These are phyloP conservation scores for Paecilomyces dactylethromorphus DNA, from an alignment of 2,329 filamentous ascomycete genomes.

Conservation along the genomic window DNA sequence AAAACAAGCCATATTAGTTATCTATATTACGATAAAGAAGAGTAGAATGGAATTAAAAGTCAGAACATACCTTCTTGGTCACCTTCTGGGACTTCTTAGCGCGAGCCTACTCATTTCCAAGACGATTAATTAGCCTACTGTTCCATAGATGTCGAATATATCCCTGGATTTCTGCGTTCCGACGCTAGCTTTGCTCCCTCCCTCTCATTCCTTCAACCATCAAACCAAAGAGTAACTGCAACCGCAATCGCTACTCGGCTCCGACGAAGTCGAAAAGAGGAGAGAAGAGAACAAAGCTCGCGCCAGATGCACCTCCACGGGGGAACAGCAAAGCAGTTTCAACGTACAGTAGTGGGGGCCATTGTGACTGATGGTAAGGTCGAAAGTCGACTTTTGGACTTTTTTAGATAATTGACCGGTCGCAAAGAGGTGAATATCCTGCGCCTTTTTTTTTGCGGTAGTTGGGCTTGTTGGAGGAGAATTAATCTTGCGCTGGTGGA, in stretches of 20 bases:
- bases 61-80: slow-evolving; percentile 39
- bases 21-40: not conserved
- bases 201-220: slow-evolving; percentile 2
- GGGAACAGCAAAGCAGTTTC: slow-evolving; percentile 89
- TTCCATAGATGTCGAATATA: slow-evolving; percentile 37
- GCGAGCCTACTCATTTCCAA: slow-evolving; percentile 35
- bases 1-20: slow-evolving; percentile 6
- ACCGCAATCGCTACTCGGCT: not conserved
- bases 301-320: slow-evolving; percentile 26
- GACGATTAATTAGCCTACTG: slow-evolving; percentile 90
- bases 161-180: slow-evolving; percentile 14
- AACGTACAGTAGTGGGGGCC: slow-evolving; percentile 85
- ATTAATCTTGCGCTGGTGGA: slow-evolving; percentile 21
- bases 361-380: slow-evolving; percentile 55
- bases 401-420: slow-evolving; percentile 24
- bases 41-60: not conserved
- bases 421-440: slow-evolving; percentile 91
- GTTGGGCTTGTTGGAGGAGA: slow-evolving; percentile 14
- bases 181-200: not conserved
- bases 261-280: not conserved
- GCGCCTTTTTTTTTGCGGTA: slow-evolving; percentile 47
- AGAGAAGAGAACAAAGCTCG: slow-evolving; percentile 15
- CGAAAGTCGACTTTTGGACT: slow-evolving; percentile 11
- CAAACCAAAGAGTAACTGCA: not conserved
- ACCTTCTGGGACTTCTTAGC: slow-evolving; percentile 43